Base-by-base conservation (phyloP, 257 asterid species). In the Solanum commersonii region DNA sequence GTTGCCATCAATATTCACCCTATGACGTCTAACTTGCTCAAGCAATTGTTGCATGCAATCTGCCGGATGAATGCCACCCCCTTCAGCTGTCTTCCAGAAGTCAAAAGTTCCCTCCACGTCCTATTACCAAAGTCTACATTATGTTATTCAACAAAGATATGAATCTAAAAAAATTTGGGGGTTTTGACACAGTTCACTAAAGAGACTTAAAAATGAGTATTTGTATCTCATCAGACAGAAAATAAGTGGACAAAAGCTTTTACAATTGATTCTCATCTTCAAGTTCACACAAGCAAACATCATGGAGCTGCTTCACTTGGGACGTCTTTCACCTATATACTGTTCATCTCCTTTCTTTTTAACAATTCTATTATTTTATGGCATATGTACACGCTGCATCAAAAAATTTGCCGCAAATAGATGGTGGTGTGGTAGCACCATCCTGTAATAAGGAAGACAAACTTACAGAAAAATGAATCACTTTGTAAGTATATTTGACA, bases 41-140 rank as follows among this genome's bases (percentile, higher is more conserved):
- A 96, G 98, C 98, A 95, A 89, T 89, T 93, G 96, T 88, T 96
- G 98, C 96, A 96, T 94, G 95, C 98, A 95, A 71, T 94, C 98
- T 88, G 95, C 98, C 34, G 98, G 94, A 88, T 93, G 98, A 88
- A 94, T 38, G 44, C 85, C 90, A 88, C 89, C 93, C 23, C 94
- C 98, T 87, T 93, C 98, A 72, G 87, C 93, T 23, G 98, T 91
- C 27, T 82, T 90, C 98, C 98, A 96, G 23, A 89, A 90, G 85
- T 91, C 89, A 89, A 96, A 95, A 89, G 94, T 90, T 84, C 88
- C 90, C 90, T 92, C 96, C 91, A 96, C 95, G 40, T 94, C 98
- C 98, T 96, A 87, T 85, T 12, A 85, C 87, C 84, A 87, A 84
- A 67, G 85, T 44, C 83, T 88, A 89, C 16, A 40, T 13, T 85